phyloP scores from a whole-genome alignment of 2,329 filamentous ascomycete genomes.

The Calonectria montana region DNA sequence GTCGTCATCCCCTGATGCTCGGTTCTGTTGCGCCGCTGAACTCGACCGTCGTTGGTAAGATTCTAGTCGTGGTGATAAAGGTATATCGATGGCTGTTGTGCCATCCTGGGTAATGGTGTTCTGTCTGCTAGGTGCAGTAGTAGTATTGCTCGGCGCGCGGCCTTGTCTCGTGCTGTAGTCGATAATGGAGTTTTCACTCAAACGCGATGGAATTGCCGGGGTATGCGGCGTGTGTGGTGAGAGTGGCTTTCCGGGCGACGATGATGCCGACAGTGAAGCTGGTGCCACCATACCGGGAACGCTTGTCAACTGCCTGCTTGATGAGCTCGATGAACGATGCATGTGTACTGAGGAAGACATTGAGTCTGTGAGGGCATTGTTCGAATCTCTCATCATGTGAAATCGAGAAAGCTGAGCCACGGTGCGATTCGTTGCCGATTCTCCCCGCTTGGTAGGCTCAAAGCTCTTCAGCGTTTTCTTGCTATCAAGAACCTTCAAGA shows the following conservation, averaged over 20 bases:
- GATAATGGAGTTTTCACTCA: constrained; percentile 87
- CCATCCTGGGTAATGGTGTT: constrained; percentile 60
- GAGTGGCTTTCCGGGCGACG: constrained; percentile 89
- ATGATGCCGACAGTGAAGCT: constrained; percentile 84
- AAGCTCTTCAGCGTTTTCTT: constrained; percentile 89
- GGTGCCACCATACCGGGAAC: constrained; percentile 76
- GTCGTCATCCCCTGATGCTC: constrained; percentile 66
- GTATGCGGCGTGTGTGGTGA: constrained; percentile 94
- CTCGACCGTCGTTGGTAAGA: constrained; percentile 72
- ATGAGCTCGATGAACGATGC: constrained; percentile 83
- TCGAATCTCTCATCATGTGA: constrained; percentile 88
- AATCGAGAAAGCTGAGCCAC: constrained; percentile 86
- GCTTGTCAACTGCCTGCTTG: constrained; percentile 69
- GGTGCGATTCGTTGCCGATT: constrained; percentile 79
- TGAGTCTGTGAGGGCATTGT: constrained; percentile 89
- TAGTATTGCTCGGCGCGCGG: constrained; percentile 39
- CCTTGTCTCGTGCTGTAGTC: constrained; percentile 49
- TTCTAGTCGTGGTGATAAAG: constrained; percentile 73
- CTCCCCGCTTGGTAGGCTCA: constrained; percentile 73
- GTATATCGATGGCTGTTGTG: constrained; percentile 78
- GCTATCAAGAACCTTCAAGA: constrained; percentile 87
- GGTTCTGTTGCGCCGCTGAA: constrained; percentile 74
- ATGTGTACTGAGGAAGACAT: constrained; percentile 91
- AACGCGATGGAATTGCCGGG: constrained; percentile 90
- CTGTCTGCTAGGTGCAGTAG: constrained; percentile 49